phyloP scores from a whole-genome alignment of 2,329 filamentous ascomycete species.

The Botrytis galanthina region DNA sequence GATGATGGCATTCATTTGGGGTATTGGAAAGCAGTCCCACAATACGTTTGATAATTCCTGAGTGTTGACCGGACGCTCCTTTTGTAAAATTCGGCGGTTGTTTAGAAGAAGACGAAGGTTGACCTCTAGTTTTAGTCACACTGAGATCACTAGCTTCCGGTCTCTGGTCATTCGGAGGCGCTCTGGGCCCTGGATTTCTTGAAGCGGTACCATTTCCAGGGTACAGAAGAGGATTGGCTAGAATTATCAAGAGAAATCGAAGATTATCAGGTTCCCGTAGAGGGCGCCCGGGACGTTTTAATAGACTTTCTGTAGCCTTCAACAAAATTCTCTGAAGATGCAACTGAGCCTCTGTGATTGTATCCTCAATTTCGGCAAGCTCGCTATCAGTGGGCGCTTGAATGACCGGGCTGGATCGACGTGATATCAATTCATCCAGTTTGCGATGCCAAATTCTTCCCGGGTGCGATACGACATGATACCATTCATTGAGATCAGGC shows the following conservation, averaged over 20 bases:
- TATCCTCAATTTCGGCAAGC: slow-evolving; percentile 48
- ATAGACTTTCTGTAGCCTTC: slow-evolving; percentile 73
- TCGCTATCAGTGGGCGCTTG: slow-evolving; percentile 29
- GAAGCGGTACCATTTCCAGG: slow-evolving; percentile 36
- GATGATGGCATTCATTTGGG: slow-evolving; percentile 71
- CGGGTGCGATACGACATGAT: slow-evolving; percentile 64
- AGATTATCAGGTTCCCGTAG: slow-evolving; percentile 67
- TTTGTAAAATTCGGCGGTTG: slow-evolving; percentile 23
- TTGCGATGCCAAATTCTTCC: slow-evolving; percentile 63
- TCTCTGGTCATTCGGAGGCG: slow-evolving; percentile 2
- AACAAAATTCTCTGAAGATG: slow-evolving; percentile 69
- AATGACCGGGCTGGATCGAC: slow-evolving; percentile 23
- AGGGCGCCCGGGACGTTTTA: slow-evolving; percentile 74
- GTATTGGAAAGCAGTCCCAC: slow-evolving; percentile 77
- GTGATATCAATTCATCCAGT: slow-evolving; percentile 52
- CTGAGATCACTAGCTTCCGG: not conserved
- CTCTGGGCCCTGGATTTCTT: slow-evolving; percentile 20
- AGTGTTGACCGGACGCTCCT: slow-evolving; percentile 61
- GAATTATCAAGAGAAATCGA: slow-evolving; percentile 73
- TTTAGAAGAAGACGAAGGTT: slow-evolving; percentile 17
- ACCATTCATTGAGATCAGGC: slow-evolving; percentile 70
- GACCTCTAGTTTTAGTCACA: slow-evolving; percentile 9
- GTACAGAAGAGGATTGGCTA: slow-evolving; percentile 75
- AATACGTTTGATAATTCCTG: slow-evolving; percentile 80
- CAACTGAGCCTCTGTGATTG: slow-evolving; percentile 60